Evolutionary conservation across 495 filamentous ascomycete species (phyloP), one percentile per base, ranked within the genome.

Genomic region (Talaromyces stipitatus): DNA sequence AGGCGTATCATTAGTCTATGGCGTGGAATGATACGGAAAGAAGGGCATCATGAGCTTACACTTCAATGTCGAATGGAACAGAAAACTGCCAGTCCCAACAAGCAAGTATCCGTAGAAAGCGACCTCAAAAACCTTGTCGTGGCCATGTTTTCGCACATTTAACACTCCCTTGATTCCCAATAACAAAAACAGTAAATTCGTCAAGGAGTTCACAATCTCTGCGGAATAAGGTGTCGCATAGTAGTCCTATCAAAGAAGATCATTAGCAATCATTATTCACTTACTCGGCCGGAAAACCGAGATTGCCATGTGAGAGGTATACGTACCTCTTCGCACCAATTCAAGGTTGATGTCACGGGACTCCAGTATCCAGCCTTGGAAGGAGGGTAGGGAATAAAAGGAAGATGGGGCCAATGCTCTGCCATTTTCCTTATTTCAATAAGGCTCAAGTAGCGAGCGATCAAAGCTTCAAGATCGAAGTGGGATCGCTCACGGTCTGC

Each of bases 241-340:
- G 71, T 85, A 86, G 58, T 83, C 78, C 82, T 82, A 38, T 20
- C 30, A 28, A 6, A 9, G 20, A 12, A 27, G 2, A 33, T 9
- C 3, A 12, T 29, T 12, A 51, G n/a, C 22, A 16, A 45, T 24
- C 22, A 16, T 5, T 10, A 5, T 28, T 33, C 9, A 22, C 16
- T 11, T 24, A 18, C 32, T 26, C n/a, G 5, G 23, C 11, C 30
- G 30, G 30, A 18, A 50, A 24, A 46, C 20, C 47, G 27, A 30
- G 47, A 57, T 57, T n/a, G 12, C 26, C 16, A 20, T 3, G n/a
- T n/a, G n/a, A n/a, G n/a, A 55, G 12, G 51, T 24, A 43, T 71
- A 57, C n/a, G n/a, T 70, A 90, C 89, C 82, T 95, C 91, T 81
- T 95, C 91, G 66, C 91, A 95, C 85, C 90, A 96, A 62, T 96